phyloP scores from a whole-genome alignment of 495 filamentous ascomycete species.

The Hypoxylon perforatum region DNA sequence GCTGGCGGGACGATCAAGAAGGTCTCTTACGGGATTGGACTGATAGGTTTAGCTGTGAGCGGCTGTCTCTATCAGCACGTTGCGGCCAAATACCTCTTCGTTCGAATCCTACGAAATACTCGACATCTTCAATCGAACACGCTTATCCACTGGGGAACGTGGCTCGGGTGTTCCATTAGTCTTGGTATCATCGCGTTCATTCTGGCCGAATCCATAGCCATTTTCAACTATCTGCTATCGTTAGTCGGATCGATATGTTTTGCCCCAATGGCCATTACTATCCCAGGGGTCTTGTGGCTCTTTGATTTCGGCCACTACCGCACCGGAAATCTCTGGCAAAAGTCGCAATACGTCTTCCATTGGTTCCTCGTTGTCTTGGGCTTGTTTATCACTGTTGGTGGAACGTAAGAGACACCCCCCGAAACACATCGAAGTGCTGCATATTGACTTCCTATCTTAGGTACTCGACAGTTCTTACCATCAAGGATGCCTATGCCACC shows the following conservation, averaged over 20 bases:
- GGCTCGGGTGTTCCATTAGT: slow-evolving; percentile 46
- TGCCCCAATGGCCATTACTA: slow-evolving; percentile 45
- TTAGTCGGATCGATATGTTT: slow-evolving; percentile 44
- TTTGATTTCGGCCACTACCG: slow-evolving; percentile 29
- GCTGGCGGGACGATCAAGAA: slow-evolving; percentile 51
- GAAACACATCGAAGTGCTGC: neutral
- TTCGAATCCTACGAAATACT: slow-evolving; percentile 49
- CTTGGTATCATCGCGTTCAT: slow-evolving; percentile 44
- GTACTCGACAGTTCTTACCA: slow-evolving; percentile 54
- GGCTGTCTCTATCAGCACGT: slow-evolving; percentile 32
- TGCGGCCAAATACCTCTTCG: slow-evolving; percentile 51
- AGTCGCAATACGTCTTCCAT: slow-evolving; percentile 33
- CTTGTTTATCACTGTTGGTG: slow-evolving; percentile 53
- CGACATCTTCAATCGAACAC: slow-evolving; percentile 51
- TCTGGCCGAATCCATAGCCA: slow-evolving; percentile 48
- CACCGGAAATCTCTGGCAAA: slow-evolving; percentile 19
- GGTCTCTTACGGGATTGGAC: slow-evolving; percentile 48
- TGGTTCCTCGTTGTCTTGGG: slow-evolving; percentile 50
- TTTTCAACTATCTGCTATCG: slow-evolving; percentile 51
- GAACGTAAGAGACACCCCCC: slow-evolving; percentile 36
- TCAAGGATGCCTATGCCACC: slow-evolving; percentile 51
- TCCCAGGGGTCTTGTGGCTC: slow-evolving; percentile 30
- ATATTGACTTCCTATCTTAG: slow-evolving; percentile 2
- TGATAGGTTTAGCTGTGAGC: slow-evolving; percentile 42
- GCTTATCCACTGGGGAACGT: slow-evolving; percentile 45